Evolutionary conservation across 768 basidiomycete species (phyloP).

Genomic region (Collybiopsis luxurians): DNA sequence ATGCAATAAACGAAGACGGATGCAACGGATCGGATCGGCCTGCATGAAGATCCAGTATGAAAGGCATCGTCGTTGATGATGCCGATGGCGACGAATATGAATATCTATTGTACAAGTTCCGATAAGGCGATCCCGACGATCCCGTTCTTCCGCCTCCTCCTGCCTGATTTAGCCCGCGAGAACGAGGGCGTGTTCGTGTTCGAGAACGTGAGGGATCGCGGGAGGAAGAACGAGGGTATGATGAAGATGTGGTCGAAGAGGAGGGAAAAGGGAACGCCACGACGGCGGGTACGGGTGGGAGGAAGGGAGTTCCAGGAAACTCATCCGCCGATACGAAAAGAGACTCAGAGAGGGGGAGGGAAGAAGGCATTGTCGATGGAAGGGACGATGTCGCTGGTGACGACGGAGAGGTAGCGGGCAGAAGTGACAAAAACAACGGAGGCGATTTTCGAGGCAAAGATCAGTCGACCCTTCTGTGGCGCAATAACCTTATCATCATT

Average conservation of each 20-base stretch:
- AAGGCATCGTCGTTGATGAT: background rate
- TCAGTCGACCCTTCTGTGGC: background rate
- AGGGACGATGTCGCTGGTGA: background rate
- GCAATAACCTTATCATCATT: background rate
- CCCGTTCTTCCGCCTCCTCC: background rate
- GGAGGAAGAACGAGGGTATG: background rate
- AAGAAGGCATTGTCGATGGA: conserved; percentile 1
- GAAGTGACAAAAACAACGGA: background rate
- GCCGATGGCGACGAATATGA: background rate
- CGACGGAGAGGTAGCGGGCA: conserved; percentile 2
- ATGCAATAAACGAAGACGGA: background rate
- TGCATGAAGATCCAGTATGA: background rate
- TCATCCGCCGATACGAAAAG: background rate
- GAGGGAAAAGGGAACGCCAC: conserved; percentile 3
- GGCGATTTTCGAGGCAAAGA: background rate
- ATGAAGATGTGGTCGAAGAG: background rate
- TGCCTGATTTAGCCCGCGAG: background rate
- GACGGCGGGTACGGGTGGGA: background rate
- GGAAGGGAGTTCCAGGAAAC: background rate
- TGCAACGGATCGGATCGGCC: background rate
- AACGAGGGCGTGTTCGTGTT: background rate
- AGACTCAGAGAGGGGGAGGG: background rate
- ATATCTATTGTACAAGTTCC: background rate
- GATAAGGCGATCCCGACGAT: background rate
- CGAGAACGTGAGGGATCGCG: conserved; percentile 1